Evolutionary conservation across 106 monocot species (phyloP).

Genomic region (Dendrobium huoshanense): DNA sequence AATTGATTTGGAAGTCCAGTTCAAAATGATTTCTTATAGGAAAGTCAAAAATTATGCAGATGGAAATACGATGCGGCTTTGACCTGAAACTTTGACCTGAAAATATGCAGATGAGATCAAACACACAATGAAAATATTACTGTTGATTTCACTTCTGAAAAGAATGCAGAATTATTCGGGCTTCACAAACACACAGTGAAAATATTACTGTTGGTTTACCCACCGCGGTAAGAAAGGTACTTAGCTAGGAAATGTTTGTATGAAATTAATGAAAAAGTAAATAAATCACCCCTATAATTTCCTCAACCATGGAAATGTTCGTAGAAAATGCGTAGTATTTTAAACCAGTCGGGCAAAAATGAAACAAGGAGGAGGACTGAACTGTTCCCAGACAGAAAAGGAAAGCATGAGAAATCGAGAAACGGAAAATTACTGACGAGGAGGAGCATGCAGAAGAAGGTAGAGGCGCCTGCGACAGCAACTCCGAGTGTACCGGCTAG

Average conservation of each 20-base stretch:
- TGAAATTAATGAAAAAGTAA: no score
- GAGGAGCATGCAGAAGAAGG: conserved; percentile 64
- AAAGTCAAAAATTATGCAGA: neutral
- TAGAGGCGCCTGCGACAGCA: conserved; percentile 31
- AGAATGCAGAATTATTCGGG: neutral
- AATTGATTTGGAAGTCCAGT: neutral
- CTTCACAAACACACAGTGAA: neutral
- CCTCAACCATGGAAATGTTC: no score
- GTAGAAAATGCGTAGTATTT: no score
- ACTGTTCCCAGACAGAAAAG: neutral
- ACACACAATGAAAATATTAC: no score
- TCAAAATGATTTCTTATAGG: neutral
- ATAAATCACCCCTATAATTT: no score
- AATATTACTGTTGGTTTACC: neutral
- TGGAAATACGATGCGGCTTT: neutral
- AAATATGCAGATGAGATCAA: neutral
- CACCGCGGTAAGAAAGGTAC: neutral
- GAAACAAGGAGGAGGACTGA: no score
- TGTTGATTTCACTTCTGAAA: neutral
- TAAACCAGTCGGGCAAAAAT: neutral
- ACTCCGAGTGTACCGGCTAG: conserved; percentile 45
- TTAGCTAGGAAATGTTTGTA: neutral
- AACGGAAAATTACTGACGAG: conserved; percentile 27
- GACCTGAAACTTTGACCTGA: no score
- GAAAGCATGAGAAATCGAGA: neutral